Base-by-base conservation (phyloP, 1,139 yeast species). In the Geotrichum aggregatum region DNA sequence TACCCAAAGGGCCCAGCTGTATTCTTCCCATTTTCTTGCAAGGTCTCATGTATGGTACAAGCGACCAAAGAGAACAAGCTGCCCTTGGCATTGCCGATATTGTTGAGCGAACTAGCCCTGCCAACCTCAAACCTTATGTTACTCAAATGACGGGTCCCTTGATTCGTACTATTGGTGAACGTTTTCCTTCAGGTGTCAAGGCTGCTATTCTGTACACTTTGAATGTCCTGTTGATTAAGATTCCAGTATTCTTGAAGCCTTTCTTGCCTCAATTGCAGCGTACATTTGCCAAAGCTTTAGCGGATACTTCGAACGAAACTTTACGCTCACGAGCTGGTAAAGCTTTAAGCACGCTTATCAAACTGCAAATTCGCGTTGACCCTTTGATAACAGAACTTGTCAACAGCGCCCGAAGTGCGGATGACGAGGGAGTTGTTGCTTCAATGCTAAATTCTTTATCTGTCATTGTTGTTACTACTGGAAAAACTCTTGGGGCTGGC, bases 181-280 rank as follows among this genome's bases (percentile, higher is more conserved):
- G 96, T 68, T 92, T 87, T 60, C 79, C 84, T 31, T 78, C 95
- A 57, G 95, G 88, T 61, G 87, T 92, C 63, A 92, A 92, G 76
- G 84, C 96, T 31, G 96, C 96, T 24, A 92, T 94, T 61, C 76
- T 94, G 65, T 77, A 78, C 60, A 95, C 98, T 1, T 77, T 94
- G 68, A 86, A 86, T 64, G 79, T 80, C 58, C 75, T 94, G 64
- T 80, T 94, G 64, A 71, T 73, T 38, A 87, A 88, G 74, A 86
- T 92, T 62, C 97, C 98, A 3, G 88, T 85, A 65, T 87, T 88
- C 67, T 77, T 94, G 69, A 81, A 94, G 66, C 98, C 99, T 11
- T 94, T 94, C 68, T 82, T 92, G 69, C 99, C 99, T 8, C 99
- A 94, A 73, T 76, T 94, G 61, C 98, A 94, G 72, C 80, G 99